Percentiles rank a stretch among this genome's conserved stretches.
phyloP scores from a whole-genome alignment of 768 basidiomycete genomes.

The Phylloporus sp. region DNA sequence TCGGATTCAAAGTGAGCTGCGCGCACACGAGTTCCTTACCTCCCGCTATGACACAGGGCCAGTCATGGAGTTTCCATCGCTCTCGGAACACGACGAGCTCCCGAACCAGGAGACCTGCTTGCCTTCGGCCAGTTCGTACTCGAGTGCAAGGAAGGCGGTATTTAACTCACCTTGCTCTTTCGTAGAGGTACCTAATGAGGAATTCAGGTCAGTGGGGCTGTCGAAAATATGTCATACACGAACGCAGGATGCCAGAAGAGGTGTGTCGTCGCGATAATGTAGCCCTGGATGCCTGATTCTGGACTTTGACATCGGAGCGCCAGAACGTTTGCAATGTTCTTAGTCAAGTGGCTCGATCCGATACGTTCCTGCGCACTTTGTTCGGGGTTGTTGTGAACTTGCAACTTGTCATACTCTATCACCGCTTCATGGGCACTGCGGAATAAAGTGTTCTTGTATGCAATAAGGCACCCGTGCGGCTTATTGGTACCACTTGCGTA shows the following conservation, averaged over 20 bases:
- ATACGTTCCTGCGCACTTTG: slow-evolving; percentile 32
- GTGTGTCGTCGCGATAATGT: slow-evolving; percentile 85
- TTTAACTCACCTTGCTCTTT: slow-evolving; percentile 64
- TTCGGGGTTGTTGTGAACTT: slow-evolving; percentile 39
- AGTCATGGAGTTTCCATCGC: slow-evolving; percentile 39
- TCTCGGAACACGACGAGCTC: slow-evolving; percentile 55
- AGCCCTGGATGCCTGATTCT: slow-evolving; percentile 38
- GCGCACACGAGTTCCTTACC: slow-evolving; percentile 41
- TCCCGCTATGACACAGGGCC: slow-evolving; percentile 83
- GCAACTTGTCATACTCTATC: slow-evolving; percentile 68
- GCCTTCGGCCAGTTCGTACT: slow-evolving; percentile 40
- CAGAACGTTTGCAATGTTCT: slow-evolving; percentile 75
- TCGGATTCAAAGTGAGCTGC: neutral
- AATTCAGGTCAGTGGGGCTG: neutral
- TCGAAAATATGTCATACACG: slow-evolving; percentile 18
- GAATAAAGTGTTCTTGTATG: slow-evolving; percentile 56
- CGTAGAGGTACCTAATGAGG: slow-evolving; percentile 52
- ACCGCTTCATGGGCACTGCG: slow-evolving; percentile 39
- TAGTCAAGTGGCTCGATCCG: slow-evolving; percentile 65
- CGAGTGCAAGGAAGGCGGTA: neutral
- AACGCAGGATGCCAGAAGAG: slow-evolving; percentile 93
- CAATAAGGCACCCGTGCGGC: slow-evolving; percentile 82
- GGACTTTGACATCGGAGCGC: slow-evolving; percentile 48
- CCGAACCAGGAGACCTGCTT: slow-evolving; percentile 68
- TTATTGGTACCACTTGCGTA: slow-evolving; percentile 71